Base-by-base conservation (phyloP, 306 rosid genomes). In the Acacia melanoxylon region DNA sequence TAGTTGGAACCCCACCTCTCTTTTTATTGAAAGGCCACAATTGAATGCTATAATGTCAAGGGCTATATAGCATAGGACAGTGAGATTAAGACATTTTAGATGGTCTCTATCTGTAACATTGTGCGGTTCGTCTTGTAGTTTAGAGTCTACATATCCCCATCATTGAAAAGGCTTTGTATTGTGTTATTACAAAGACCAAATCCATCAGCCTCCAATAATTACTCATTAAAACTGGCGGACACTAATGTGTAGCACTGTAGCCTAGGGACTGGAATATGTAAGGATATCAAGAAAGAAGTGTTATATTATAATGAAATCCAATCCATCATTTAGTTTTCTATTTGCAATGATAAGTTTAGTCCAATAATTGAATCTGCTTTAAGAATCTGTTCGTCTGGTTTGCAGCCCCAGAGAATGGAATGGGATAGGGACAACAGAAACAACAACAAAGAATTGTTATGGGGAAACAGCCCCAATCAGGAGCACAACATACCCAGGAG, bases 351-450 rank as follows among this genome's bases (percentile, higher is more conserved):
- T 58, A 16, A 33, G 1, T 63, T 63, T 31, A 15, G 20, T 27
- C 16, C 33, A 62, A 25, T 13, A 4, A 29, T 29, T 4, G 20
- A 17, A 66, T 8, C 22, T 66, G 41, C 44, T 15, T 10, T 17
- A 17, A 66, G 42, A 16, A 37, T 19, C 25, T 7, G 1, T 61
- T 41, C 78, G 48, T 61, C n/a, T 46, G 35, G 51, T 75, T 88
- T 88, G 78, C 96, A 95, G 98, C 81, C 98, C 91, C 71, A 88
- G 75, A 63, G 98, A 93, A 82, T 92, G 97, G 98, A 89, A 51
- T 59, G 68, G 83, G 4, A 79, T 81, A 48, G 77, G 87, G 42
- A 69, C 88, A 41, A 92, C 89, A 41, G 78, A 87, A 45, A 42
- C 74, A 42, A n/a, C 89, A 41, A 79, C 88, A 35, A 93, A 82